These are phyloP conservation scores for Davidsoniella virescens DNA, from an alignment of 2,329 filamentous ascomycete genomes.

Conservation along the genomic window DNA sequence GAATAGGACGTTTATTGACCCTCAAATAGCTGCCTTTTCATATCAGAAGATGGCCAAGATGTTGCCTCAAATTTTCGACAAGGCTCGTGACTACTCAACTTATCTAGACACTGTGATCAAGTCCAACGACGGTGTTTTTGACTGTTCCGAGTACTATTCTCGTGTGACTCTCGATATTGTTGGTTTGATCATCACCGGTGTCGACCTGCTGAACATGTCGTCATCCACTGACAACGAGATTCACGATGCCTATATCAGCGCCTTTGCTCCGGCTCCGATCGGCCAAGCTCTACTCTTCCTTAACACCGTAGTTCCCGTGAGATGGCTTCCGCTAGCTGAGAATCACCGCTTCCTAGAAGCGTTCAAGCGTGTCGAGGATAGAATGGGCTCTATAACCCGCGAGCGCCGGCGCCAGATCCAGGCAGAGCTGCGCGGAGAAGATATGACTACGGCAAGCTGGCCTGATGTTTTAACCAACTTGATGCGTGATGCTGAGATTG, in stretches of 20 bases:
- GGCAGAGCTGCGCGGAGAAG: conserved; percentile 8
- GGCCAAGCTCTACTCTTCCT: conserved; percentile 18
- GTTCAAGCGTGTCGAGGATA: conserved; percentile 18
- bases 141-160: conserved; percentile 17
- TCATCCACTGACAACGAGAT: conserved; percentile 15
- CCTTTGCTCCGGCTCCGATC: conserved; percentile 16
- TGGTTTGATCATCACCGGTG: conserved; percentile 20
- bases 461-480: conserved; percentile 21
- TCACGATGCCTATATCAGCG: conserved; percentile 18
- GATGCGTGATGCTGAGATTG: conserved; percentile 19
- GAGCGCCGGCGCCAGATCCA: conserved; percentile 8
- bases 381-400: conserved; percentile 16
- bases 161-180: conserved; percentile 23
- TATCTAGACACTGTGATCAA: conserved; percentile 15
- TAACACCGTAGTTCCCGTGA: conserved; percentile 21
- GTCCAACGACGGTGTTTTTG: conserved; percentile 12
- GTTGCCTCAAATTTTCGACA: conserved; percentile 21
- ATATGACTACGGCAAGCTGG: conserved; percentile 12
- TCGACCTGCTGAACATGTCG: conserved; percentile 20
- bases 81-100: conserved; percentile 19
- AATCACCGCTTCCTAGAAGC: conserved; percentile 22
- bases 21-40: conserved; percentile 19
- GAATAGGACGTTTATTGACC: background rate
- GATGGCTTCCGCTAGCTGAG: conserved; percentile 23
- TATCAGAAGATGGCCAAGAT: conserved; percentile 20